phyloP scores from a whole-genome alignment of 352 stramenopile genomes.

The Pythium guiyangense region DNA sequence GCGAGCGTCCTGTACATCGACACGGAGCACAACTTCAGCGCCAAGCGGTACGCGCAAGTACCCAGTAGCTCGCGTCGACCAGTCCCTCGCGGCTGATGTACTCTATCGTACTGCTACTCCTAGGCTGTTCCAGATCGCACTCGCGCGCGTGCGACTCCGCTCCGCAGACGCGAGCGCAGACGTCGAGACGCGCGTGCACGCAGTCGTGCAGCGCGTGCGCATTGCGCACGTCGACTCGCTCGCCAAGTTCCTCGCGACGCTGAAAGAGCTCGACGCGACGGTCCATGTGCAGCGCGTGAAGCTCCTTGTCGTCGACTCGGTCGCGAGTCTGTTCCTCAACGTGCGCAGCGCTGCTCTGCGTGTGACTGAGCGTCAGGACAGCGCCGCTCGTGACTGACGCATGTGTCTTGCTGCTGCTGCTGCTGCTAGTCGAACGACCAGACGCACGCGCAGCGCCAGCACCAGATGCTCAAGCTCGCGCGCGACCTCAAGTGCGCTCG shows the following conservation, averaged over 20 bases:
- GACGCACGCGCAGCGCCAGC: constrained; percentile 33
- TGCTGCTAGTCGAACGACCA: constrained; percentile 31
- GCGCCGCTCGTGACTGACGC: neutral
- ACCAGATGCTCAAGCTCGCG: constrained; percentile 43
- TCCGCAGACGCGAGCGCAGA: constrained; percentile 12
- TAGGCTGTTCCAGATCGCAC: constrained; percentile 48
- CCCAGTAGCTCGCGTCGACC: neutral
- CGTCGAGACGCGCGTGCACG: constrained; percentile 17
- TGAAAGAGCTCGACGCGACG: constrained; percentile 47
- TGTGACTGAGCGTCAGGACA: neutral
- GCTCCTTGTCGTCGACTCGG: constrained; percentile 73
- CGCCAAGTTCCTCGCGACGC: constrained; percentile 30
- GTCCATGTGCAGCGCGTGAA: constrained; percentile 46
- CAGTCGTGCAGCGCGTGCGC: constrained; percentile 37
- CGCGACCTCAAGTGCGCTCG: constrained; percentile 45
- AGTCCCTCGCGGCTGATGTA: neutral
- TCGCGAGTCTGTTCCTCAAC: constrained; percentile 56
- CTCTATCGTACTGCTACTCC: neutral
- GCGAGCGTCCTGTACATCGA: constrained; percentile 65
- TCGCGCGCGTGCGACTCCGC: constrained; percentile 22
- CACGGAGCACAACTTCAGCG: constrained; percentile 67
- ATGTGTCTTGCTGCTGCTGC: neutral
- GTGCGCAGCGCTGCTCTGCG: constrained; percentile 14
- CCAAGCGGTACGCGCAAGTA: constrained; percentile 34
- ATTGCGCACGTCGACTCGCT: constrained; percentile 38